Evolutionary conservation across 768 basidiomycete species (phyloP), one percentile per base, ranked within the genome.

Genomic region (Leccinum imitatum): DNA sequence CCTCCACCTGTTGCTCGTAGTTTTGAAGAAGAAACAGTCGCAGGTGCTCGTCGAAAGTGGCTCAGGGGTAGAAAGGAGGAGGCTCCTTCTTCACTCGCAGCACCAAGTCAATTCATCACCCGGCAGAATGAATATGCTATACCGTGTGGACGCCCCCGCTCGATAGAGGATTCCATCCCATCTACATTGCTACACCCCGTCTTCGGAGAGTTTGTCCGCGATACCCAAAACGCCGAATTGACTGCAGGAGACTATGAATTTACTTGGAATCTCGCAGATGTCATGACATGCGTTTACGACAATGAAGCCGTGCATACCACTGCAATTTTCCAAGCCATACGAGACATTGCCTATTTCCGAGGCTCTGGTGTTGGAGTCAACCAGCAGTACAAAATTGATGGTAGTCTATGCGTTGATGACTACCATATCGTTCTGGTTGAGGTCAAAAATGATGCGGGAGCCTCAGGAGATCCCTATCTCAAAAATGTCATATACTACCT

Each of bases 391-490:
- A 3, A 31, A 31, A 10, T 7, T 17, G 37, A 39, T 39, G 37
- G 37, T 17, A 8, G 6, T 17, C 7, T 39, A 39, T 39, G 37
- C 15, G 15, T 15, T 17, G 15, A 6, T 3, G 3, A 4, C 6
- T 17, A 17, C 37, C 15, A 39, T 15, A 3, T 15, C 9, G 19
- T 67, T 35, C 62, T 73, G 27, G 52, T 47, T 3, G 63, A 70
- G 39, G 58, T 64, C 35, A 67, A 63, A 61, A 65, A 67, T 39
- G 73, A 73, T 51, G 25, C 62, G 15, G 67, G 62, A 23, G 54
- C 52, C 11, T 46, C 46, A 21, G 56, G 66, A 27, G 70, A 75
- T n/a, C 73, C 71, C 6, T 63, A 68, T 51, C 54, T 72, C 31
- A 60, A 75, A 62, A 57, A 63, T n/a, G 51, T 63, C 10, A 47